Conservation (phyloP, 108 stramenopile genomes). For the Fragilaria radians region DNA sequence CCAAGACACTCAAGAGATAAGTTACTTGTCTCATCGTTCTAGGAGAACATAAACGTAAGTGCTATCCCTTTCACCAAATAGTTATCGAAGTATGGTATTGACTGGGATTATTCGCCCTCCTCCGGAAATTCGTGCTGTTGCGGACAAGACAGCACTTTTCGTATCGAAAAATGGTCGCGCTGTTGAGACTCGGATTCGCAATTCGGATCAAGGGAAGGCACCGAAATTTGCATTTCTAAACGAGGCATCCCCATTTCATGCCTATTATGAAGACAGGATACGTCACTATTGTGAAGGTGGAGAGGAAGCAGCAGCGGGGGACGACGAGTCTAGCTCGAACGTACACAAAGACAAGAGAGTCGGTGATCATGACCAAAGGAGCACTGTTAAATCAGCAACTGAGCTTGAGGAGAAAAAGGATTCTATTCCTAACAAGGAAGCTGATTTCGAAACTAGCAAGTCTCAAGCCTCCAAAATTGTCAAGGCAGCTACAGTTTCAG, state of each 20-base stretch:
- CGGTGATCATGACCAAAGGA: too few species aligned
- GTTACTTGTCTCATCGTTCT: too few species aligned
- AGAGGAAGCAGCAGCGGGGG: too few species aligned
- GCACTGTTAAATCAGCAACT: slow-evolving; percentile 25
- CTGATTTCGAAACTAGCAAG: slow-evolving; percentile 10
- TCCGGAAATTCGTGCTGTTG: slow-evolving; percentile 94
- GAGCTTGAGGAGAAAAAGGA: slow-evolving; percentile 24
- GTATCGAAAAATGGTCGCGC: slow-evolving; percentile 95
- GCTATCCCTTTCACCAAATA: not conserved
- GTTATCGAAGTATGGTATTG: slow-evolving; percentile 50
- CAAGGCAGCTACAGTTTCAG: slow-evolving; percentile 2
- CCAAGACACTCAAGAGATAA: too few species aligned
- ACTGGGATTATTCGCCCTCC: slow-evolving; percentile 90
- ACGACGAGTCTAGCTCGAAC: too few species aligned
- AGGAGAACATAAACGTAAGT: too few species aligned
- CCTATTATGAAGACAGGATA: slow-evolving; percentile 95
- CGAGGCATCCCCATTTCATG: slow-evolving; percentile 87
- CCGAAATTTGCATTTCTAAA: slow-evolving; percentile 97
- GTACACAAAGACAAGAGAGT: too few species aligned
- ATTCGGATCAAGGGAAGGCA: slow-evolving; percentile 76
- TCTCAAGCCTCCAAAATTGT: slow-evolving; percentile 1
- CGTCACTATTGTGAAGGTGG: slow-evolving; percentile 62
- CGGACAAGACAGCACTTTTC: slow-evolving; percentile 93
- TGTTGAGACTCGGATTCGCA: slow-evolving; percentile 83
- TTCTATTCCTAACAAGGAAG: slow-evolving; percentile 21